These are phyloP conservation scores for Ogataea nonfermentans DNA, from an alignment of 805 yeast species.

Conservation along the genomic window DNA sequence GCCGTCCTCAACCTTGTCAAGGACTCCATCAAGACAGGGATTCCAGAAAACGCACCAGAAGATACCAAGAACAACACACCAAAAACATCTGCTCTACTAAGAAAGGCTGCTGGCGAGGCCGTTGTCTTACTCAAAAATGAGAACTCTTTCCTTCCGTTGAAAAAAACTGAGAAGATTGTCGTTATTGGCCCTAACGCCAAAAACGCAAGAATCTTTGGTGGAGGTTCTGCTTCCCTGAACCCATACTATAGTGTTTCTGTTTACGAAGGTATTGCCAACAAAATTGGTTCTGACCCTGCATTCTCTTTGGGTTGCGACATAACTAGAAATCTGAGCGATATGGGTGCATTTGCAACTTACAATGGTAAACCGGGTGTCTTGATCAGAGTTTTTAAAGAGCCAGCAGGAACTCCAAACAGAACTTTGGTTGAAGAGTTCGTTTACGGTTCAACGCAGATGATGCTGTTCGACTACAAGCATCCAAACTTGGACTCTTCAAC, in stretches of 20 bases:
- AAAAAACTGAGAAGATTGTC: slow-evolving; percentile 41
- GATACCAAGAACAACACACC: slow-evolving; percentile 43
- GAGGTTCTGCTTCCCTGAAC: slow-evolving; percentile 53
- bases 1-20: slow-evolving; percentile 49
- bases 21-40: slow-evolving; percentile 40
- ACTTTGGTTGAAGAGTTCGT: slow-evolving; percentile 30
- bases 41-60: slow-evolving; percentile 43
- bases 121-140: slow-evolving; percentile 60
- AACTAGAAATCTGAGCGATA: slow-evolving; percentile 16
- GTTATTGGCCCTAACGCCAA: slow-evolving; percentile 63
- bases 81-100: slow-evolving; percentile 43
- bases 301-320: slow-evolving; percentile 38
- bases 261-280: slow-evolving; percentile 19
- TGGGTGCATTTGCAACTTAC: slow-evolving; percentile 18
- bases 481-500: slow-evolving; percentile 22
- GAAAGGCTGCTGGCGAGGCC: slow-evolving; percentile 49
- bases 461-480: slow-evolving; percentile 26
- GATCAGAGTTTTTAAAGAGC: slow-evolving; percentile 30
- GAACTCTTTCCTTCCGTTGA: slow-evolving; percentile 43
- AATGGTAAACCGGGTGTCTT: slow-evolving; percentile 29
- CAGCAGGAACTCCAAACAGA: slow-evolving; percentile 25
- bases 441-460: slow-evolving; percentile 18
- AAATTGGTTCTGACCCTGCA: slow-evolving; percentile 22
- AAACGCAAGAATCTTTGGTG: slow-evolving; percentile 51
- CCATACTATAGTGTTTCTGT: slow-evolving; percentile 25